A percentile compares a stretch with the other conserved stretches of the same genome.
Conservation (phyloP, 495 filamentous ascomycete species). For the Penicillium canariense region DNA sequence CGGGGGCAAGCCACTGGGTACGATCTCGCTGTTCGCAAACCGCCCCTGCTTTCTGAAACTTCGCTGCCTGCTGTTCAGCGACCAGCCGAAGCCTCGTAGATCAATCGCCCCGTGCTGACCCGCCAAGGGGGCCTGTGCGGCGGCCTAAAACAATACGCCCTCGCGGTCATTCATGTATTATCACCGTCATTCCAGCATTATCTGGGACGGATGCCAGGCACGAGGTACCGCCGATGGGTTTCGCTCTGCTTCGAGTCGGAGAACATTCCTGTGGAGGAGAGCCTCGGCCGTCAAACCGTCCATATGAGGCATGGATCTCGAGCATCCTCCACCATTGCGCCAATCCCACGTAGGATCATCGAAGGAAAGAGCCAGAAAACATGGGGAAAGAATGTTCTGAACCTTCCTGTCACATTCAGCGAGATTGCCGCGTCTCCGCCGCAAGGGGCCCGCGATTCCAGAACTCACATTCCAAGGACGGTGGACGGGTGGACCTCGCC, state of each 20-base stretch:
- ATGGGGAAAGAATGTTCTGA: conserved; percentile 16
- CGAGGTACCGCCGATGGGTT: neutral
- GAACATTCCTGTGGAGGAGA: neutral
- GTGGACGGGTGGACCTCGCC: neutral
- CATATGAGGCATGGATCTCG: neutral
- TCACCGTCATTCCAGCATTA: too few species aligned
- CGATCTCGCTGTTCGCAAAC: neutral
- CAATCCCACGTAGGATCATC: neutral
- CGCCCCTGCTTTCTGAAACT: conserved; percentile 1
- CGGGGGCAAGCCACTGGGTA: neutral
- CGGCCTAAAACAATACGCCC: neutral
- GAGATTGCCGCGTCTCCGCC: conserved; percentile 5
- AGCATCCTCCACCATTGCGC: neutral
- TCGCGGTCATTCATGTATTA: neutral
- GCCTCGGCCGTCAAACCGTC: neutral
- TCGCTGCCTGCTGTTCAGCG: conserved; percentile 8
- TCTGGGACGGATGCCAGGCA: neutral
- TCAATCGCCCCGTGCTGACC: neutral
- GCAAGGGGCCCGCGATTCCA: conserved; percentile 3
- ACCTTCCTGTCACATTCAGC: conserved; percentile 17
- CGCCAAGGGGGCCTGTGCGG: neutral
- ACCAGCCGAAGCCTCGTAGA: neutral
- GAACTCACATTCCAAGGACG: neutral
- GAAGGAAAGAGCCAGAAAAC: neutral
- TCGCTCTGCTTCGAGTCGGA: neutral